Base-by-base conservation (phyloP, 768 basidiomycete genomes). In the Boletus subparvulus region DNA sequence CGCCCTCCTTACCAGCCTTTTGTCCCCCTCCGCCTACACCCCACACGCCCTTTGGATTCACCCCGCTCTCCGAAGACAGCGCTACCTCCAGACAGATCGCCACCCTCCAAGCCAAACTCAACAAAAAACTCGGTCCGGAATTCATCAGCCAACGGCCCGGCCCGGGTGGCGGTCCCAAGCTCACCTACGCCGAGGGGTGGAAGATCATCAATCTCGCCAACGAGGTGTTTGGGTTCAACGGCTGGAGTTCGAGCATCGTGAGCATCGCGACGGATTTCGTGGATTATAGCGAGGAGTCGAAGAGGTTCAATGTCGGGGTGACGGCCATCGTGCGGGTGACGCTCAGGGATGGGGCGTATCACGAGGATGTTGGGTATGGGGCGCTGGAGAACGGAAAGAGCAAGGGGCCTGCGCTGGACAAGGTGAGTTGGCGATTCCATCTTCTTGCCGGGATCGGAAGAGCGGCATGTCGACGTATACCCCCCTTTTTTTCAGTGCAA, bases 221-320 rank as follows among this genome's bases (percentile, higher is more conserved):
- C 69, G 96, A 99, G 61, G 90, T 98, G 42, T 98, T 99, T 73
- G 96, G 96, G 1, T 98, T 94, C 78, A 93, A 98, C 60, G 97
- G 95, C 26, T 95, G 94, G 95, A 90, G 88, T 58, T 90, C 92
- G 2, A 88, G 72, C 47, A 78, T 96, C 46, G 81, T 90, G 58
- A 90, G 68, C 52, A 72, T 97, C 35, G 83, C 83, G 9, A 90
- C 86, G 4, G 90, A 92, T 65, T 91, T 89, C 69, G 71, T 88
- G 55, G 96, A 98, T 68, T 82, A 74, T 62, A 84, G 78, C 61
- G 84, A 89, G 55, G 85, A 91, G 53, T 80, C 84, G 3, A 77
- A 74, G 55, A 72, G 86, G 59, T 92, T 77, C 70, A 85, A 74
- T 49, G 82, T 91, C 41, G 91, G 92, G 0, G 86, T 92, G 13